Conservation (phyloP, 1,284 basidiomycete species). For the Ceratorhiza oryzae-sativae region DNA sequence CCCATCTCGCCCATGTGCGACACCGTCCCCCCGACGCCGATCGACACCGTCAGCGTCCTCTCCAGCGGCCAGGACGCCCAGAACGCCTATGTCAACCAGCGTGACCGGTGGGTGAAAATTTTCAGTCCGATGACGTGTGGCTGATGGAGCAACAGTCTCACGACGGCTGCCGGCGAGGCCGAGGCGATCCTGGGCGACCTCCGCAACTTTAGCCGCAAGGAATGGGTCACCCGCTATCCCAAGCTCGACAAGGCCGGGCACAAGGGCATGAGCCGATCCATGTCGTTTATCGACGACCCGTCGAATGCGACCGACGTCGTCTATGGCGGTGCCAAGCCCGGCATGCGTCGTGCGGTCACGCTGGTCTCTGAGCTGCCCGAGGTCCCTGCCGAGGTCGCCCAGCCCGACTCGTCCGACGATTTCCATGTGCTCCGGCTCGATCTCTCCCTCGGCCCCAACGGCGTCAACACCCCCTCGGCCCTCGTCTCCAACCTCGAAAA, state of each 20-base stretch:
- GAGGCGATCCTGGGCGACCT: conserved; percentile 74
- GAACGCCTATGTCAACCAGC: conserved; percentile 73
- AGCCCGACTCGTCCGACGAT: conserved; percentile 55
- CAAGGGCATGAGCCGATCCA: conserved; percentile 60
- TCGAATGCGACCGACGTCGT: conserved; percentile 70
- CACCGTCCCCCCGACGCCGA: conserved; percentile 29
- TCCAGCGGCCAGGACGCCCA: conserved; percentile 69
- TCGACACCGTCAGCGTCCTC: conserved; percentile 10
- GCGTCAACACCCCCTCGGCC: conserved; percentile 72
- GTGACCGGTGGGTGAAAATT: conserved; percentile 61
- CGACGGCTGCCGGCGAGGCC: conserved; percentile 76
- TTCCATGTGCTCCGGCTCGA: conserved; percentile 91
- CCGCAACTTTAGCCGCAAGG: conserved; percentile 80
- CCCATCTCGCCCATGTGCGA: conserved; percentile 14
- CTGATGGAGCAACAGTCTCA: conserved; percentile 60
- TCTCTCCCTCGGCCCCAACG: conserved; percentile 84
- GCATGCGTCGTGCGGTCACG: conserved; percentile 53
- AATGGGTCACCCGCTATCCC: conserved; percentile 90
- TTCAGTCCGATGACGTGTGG: conserved; percentile 19
- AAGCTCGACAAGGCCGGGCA: conserved; percentile 54
- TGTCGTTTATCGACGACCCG: conserved; percentile 85
- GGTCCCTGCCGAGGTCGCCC: not conserved
- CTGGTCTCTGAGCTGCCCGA: conserved; percentile 46
- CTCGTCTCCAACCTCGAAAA: conserved; percentile 93
- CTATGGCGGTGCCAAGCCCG: conserved; percentile 58